A percentile compares a stretch with the other conserved stretches of the same genome.
phyloP scores from a whole-genome alignment of 345 rosid genomes.

The Aurinia saxatilis region DNA sequence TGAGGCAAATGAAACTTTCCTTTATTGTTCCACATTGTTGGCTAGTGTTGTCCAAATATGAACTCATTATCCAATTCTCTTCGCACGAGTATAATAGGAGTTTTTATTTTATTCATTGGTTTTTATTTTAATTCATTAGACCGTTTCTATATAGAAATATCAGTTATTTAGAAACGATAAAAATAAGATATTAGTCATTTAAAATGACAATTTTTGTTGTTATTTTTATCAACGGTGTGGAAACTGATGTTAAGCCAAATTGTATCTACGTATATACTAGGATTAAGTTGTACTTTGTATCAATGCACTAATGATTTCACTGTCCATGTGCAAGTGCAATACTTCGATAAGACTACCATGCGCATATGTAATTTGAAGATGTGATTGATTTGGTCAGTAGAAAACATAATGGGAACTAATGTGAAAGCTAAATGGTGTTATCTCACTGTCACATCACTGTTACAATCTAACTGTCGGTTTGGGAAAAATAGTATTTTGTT shows the following conservation, averaged over 20 bases:
- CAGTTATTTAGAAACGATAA: too few relatives aligned
- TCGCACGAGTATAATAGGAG: neutral
- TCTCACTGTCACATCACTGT: neutral
- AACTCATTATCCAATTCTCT: slow-evolving; percentile 12
- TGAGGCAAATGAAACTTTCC: slow-evolving; percentile 9
- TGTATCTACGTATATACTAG: neutral
- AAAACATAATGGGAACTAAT: neutral
- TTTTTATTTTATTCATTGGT: neutral
- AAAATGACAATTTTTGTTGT: too few relatives aligned
- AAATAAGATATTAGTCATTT: too few relatives aligned
- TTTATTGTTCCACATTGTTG: slow-evolving; percentile 19
- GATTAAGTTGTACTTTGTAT: slow-evolving; percentile 2
- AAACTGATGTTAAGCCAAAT: neutral
- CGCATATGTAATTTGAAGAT: slow-evolving; percentile 3
- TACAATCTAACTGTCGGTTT: neutral
- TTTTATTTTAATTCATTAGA: neutral
- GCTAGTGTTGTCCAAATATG: slow-evolving; percentile 24
- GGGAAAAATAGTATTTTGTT: neutral
- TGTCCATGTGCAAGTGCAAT: neutral
- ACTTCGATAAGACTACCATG: slow-evolving; percentile 19
- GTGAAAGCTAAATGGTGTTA: slow-evolving; percentile 7
- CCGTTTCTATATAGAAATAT: neutral
- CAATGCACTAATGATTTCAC: slow-evolving; percentile 8
- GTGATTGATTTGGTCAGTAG: slow-evolving; percentile 3
- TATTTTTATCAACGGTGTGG: neutral